phyloP scores from a whole-genome alignment of 2,329 filamentous ascomycete species.

The Phoma sp. region DNA sequence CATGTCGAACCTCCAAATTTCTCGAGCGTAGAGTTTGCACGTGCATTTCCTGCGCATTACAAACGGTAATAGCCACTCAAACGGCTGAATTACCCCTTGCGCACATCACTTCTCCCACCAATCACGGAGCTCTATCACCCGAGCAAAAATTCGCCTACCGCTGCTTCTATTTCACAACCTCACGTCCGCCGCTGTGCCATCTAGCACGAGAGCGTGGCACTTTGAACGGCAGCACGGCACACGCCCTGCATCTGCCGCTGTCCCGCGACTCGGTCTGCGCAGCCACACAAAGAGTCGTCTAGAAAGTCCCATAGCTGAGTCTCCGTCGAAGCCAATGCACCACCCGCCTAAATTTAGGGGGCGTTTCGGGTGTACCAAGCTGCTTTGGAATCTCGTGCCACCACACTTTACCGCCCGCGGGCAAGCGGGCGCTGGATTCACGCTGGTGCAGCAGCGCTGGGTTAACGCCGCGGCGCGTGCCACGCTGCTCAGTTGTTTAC shows the following conservation, averaged over 20 bases:
- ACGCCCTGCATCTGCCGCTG: too few species aligned
- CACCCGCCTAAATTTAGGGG: constrained; percentile 12
- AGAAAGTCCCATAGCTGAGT: background rate
- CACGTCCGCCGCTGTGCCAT: too few species aligned
- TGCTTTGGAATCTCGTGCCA: background rate
- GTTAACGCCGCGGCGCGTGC: constrained; percentile 6
- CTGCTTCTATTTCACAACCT: background rate
- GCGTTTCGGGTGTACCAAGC: constrained; percentile 8
- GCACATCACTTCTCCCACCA: background rate
- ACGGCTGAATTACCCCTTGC: background rate
- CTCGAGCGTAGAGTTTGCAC: too few species aligned
- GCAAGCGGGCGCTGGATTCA: constrained; percentile 3
- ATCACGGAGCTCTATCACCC: background rate
- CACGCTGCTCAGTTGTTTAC: constrained; percentile 6
- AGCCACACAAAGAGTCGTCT: background rate
- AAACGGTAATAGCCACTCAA: background rate
- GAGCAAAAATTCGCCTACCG: background rate
- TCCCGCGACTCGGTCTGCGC: too few species aligned
- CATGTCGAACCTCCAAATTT: too few species aligned
- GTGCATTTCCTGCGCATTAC: too few species aligned
- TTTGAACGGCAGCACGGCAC: too few species aligned
- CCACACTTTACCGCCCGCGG: background rate
- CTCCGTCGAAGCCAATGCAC: constrained; percentile 3
- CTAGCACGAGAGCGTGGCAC: too few species aligned
- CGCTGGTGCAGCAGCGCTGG: background rate